Evolutionary conservation across 1,284 basidiomycete genomes (phyloP), one percentile per base, ranked within the genome.

Genomic region (Cryptococcus sp.): DNA sequence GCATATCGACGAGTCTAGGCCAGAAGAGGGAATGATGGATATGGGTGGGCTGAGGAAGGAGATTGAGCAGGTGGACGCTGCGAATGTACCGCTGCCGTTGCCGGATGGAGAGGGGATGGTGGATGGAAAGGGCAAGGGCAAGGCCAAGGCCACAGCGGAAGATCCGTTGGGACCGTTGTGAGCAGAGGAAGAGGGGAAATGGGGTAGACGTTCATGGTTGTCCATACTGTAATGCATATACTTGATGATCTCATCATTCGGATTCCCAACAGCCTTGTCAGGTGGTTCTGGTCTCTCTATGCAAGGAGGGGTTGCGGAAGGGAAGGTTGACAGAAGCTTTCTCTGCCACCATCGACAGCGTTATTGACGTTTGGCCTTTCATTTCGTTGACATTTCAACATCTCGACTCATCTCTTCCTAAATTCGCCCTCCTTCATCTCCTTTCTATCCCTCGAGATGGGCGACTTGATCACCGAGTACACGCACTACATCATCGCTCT

Each of bases 21-120:
- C 32, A 7, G 38, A 6, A 18, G 9, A 12, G 31, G 16, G 14
- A 14, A 19, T 5, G 34, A 19, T 47, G 46, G 26, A 26, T 12
- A 43, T 59, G 51, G 52, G 45, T 4, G 49, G 51, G 9, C 45
- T 66, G 52, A 45, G 60, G 34, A 49, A 43, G 11, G 64, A 66
- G 51, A 58, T 66, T 33, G 64, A 68, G 6, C 42, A 50, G 32
- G 46, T 65, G 11, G 59, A 66, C 45, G 64, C 63, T 26, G 62
- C 63, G 11, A 58, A 57, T 43, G 51, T 56, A 23, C 65, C 65
- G 3, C 45, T 68, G 28, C 66, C 66, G 6, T 35, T 66, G n/a
- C 59, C 63, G 14, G 57, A 56, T n/a, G 38, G 33, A 14, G 50
- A 50, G 9, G 51, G 47, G 16, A 41, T 41, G 19, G 16, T 28